These are phyloP conservation scores for Spiraea crenata DNA, from an alignment of 331 rosid genomes.

Conservation along the genomic window DNA sequence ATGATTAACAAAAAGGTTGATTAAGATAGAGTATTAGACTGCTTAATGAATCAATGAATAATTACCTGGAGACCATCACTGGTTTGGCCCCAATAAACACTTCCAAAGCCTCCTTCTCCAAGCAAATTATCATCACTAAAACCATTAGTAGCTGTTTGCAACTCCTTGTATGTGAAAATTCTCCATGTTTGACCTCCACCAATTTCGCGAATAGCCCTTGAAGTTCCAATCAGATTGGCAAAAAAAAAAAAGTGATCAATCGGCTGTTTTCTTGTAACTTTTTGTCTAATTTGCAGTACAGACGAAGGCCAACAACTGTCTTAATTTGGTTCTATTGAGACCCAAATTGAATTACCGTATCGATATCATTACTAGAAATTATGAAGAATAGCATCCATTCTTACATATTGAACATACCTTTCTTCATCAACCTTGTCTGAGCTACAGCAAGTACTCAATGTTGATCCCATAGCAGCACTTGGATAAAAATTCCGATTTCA, in stretches of 20 bases:
- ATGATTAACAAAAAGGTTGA: neutral
- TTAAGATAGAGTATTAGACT: neutral
- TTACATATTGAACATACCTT: conserved; percentile 47
- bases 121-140: conserved; percentile 75
- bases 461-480: conserved; percentile 57
- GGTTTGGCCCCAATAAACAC: conserved; percentile 85
- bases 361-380: too few species aligned
- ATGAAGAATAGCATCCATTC: neutral
- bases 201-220: conserved; percentile 25
- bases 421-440: conserved; percentile 64
- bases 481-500: neutral
- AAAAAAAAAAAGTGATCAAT: neutral
- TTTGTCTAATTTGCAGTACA: too few species aligned
- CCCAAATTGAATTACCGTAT: too few species aligned
- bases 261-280: too few species aligned
- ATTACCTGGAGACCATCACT: conserved; percentile 72
- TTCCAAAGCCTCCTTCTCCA: conserved; percentile 96
- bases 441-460: conserved; percentile 47
- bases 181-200: conserved; percentile 66
- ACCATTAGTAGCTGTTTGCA: conserved; percentile 80
- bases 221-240: neutral
- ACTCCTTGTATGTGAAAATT: conserved; percentile 78
- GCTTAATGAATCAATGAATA: neutral
- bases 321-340: too few species aligned
- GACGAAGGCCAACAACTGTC: too few species aligned